Base-by-base conservation (phyloP, 768 basidiomycete genomes). In the Leucocoprinus leucothites region DNA sequence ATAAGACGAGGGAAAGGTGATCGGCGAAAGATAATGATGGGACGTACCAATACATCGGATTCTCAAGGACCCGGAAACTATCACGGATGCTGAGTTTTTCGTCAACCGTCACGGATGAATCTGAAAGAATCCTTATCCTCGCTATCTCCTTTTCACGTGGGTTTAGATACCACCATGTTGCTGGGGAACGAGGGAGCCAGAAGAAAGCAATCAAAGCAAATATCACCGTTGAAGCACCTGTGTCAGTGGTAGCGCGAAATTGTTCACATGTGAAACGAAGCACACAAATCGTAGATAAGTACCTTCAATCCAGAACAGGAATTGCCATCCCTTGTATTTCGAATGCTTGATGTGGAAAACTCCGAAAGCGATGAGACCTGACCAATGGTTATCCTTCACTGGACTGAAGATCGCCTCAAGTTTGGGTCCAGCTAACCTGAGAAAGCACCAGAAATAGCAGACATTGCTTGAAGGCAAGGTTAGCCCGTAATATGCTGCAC, bases 281-380 rank as follows among this genome's bases (percentile, higher is more conserved):
- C 31, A 28, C 24, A 41, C 18, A 25, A 18, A 19, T 14, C 14
- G 6, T 16, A 55, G 9, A 25, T 34, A 58, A 44, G 3, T 51
- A 67, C 79, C 80, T 70, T 80, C 78, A 45, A 81, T 77, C 75
- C 78, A 76, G 60, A 81, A 81, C 24, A 80, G 60, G 57, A 73
- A 80, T 63, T 80, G 77, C 80, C 80, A 82, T 3, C 72, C 68
- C 59, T 79, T 69, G 58, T 79, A 72, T 18, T 67, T 71, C 2
- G 69, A 53, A 52, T 69, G 64, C 18, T 73, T 53, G 21, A 80
- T 74, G 24, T 79, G 78, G 60, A 82, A 82, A n/a, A 78, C 75
- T 28, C 77, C 79, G 58, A 76, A 81, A 1, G 79, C 76, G 47
- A 80, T 74, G 11, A 80, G 69, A 42, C 78, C 76, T 70, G 38